These are phyloP conservation scores for Zymoseptoria passerinii DNA, from an alignment of 2,329 filamentous ascomycete species.

Conservation along the genomic window DNA sequence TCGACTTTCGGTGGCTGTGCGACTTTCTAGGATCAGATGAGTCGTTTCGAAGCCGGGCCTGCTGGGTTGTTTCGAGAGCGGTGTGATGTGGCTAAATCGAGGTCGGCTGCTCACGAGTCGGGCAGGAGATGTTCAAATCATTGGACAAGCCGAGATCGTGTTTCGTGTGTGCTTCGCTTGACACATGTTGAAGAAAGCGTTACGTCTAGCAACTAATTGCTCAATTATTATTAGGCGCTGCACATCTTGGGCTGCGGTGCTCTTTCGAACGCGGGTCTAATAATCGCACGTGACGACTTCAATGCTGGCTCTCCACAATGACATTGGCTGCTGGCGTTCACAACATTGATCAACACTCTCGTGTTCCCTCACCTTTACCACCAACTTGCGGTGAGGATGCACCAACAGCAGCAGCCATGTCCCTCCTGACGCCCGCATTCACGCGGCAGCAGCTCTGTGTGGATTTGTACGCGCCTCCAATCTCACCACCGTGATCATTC, in stretches of 20 bases:
- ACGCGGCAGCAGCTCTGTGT: slow-evolving; percentile 68
- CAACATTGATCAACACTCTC: background rate
- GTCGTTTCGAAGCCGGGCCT: too few relatives aligned
- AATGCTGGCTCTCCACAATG: background rate
- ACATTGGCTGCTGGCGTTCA: background rate
- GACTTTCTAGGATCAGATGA: too few relatives aligned
- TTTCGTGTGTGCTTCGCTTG: background rate
- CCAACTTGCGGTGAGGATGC: background rate
- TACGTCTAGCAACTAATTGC: background rate
- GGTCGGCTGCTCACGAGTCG: background rate
- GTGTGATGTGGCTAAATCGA: slow-evolving; percentile 9
- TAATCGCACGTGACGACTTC: background rate
- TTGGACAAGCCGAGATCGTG: background rate
- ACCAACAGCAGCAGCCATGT: slow-evolving; percentile 9
- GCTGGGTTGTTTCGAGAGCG: slow-evolving; percentile 1
- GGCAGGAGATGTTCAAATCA: background rate
- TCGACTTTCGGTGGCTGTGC: background rate
- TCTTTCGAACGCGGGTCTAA: too few relatives aligned
- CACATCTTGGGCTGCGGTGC: background rate
- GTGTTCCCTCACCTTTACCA: background rate
- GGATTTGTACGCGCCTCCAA: slow-evolving; percentile 56
- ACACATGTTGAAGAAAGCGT: background rate
- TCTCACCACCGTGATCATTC: background rate
- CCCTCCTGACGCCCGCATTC: slow-evolving; percentile 33
- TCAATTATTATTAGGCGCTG: background rate